phyloP scores from a whole-genome alignment of 2,329 filamentous ascomycete species.

The Ophiostoma quercus region DNA sequence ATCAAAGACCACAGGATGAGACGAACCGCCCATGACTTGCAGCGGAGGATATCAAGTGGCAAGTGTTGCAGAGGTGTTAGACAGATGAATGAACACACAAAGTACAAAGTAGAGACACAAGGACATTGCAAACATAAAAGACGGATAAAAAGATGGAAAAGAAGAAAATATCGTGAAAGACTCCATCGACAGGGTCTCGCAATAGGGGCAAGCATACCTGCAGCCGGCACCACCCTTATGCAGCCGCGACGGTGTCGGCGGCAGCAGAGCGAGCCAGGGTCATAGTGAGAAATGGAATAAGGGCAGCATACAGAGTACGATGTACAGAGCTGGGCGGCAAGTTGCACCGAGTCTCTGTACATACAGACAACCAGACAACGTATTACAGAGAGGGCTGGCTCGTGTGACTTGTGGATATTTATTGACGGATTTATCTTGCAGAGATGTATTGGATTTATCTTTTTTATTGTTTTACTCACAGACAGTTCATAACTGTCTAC shows the following conservation, averaged over 20 bases:
- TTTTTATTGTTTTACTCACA: background rate
- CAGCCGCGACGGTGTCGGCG: slow-evolving; percentile 12
- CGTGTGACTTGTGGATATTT: background rate
- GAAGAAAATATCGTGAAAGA: background rate
- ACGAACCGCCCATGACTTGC: background rate
- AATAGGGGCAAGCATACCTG: slow-evolving; percentile 7
- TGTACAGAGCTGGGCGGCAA: background rate
- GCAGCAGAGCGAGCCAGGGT: background rate
- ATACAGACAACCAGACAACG: too few relatives aligned
- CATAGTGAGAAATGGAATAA: background rate
- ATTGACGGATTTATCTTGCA: background rate
- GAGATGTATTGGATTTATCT: background rate
- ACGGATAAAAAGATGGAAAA: background rate
- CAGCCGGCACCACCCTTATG: slow-evolving; percentile 13
- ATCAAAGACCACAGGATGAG: too few relatives aligned
- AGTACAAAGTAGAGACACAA: too few relatives aligned
- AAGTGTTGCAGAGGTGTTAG: background rate
- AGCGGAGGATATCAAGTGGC: background rate
- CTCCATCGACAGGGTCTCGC: background rate
- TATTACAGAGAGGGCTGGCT: background rate
- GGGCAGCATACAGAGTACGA: background rate
- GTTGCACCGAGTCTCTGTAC: background rate
- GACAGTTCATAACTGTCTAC: background rate
- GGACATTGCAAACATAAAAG: background rate
- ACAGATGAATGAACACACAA: too few relatives aligned